Evolutionary conservation across 2,329 filamentous ascomycete genomes (phyloP).

Genomic region (Colletotrichum siamense): DNA sequence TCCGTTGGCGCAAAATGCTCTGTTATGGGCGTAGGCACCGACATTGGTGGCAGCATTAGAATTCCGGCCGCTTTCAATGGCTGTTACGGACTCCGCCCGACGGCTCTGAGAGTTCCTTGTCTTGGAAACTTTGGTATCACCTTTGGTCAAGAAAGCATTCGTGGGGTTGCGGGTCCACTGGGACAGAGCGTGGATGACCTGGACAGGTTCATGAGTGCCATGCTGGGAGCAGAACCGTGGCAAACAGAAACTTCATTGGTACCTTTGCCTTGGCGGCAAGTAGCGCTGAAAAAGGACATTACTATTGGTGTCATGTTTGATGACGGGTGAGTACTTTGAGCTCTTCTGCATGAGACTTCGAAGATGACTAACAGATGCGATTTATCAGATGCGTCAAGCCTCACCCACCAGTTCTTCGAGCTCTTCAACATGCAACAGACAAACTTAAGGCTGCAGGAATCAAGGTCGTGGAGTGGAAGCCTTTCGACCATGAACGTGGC

Average conservation of each 20-base stretch:
- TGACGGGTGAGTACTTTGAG: constrained; percentile 53
- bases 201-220: constrained; percentile 55
- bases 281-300: constrained; percentile 41
- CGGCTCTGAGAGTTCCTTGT: constrained; percentile 64
- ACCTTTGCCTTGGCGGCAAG: constrained; percentile 60
- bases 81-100: constrained; percentile 61
- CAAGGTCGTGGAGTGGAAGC: constrained; percentile 57
- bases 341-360: not conserved
- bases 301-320: constrained; percentile 68
- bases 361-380: not conserved
- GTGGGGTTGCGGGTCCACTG: constrained; percentile 57
- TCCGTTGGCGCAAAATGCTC: constrained; percentile 64
- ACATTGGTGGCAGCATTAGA: not conserved
- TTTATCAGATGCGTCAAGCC: constrained; percentile 38
- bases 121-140: constrained; percentile 58
- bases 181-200: constrained; percentile 58
- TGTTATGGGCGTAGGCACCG: constrained; percentile 43
- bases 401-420: constrained; percentile 68
- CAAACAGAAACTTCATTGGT: constrained; percentile 59
- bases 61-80: constrained; percentile 61
- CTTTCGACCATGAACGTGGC: constrained; percentile 40
- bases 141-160: constrained; percentile 68
- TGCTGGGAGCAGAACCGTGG: constrained; percentile 62
- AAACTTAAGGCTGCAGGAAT: constrained; percentile 52
- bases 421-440: constrained; percentile 49